Percentiles rank a stretch among this genome's conserved stretches.
These are phyloP conservation scores for Tilletia horrida DNA, from an alignment of 1,284 basidiomycete genomes.

Conservation along the genomic window DNA sequence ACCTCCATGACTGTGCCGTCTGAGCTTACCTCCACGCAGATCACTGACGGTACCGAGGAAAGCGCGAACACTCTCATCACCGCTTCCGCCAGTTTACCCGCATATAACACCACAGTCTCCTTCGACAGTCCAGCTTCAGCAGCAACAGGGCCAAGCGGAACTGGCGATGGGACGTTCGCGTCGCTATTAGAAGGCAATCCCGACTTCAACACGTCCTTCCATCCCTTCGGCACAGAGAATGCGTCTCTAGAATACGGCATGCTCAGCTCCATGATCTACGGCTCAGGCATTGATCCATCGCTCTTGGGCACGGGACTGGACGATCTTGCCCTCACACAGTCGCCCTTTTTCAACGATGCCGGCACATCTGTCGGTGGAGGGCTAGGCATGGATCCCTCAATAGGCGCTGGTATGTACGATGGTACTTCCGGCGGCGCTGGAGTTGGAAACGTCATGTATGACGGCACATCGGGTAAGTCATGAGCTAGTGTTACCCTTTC, in stretches of 20 bases:
- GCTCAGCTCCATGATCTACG: constrained; percentile 73
- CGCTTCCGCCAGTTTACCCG: not conserved
- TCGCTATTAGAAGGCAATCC: constrained; percentile 5
- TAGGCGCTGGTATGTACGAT: constrained; percentile 10
- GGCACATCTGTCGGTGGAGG: not conserved
- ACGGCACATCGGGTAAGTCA: not conserved
- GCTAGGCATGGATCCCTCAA: not conserved
- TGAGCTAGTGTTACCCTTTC: not conserved
- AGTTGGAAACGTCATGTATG: constrained; percentile 4
- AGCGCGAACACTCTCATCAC: not conserved
- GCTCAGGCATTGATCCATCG: constrained; percentile 38
- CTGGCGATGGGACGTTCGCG: not conserved
- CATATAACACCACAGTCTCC: constrained; percentile 18
- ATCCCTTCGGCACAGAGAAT: constrained; percentile 72
- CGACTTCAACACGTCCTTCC: constrained; percentile 13
- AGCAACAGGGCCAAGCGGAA: not conserved
- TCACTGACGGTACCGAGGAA: not conserved
- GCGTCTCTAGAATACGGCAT: constrained; percentile 89
- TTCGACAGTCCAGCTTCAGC: constrained; percentile 15
- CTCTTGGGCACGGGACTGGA: constrained; percentile 22
- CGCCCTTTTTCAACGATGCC: constrained; percentile 5
- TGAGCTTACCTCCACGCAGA: not conserved
- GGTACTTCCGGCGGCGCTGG: constrained; percentile 11
- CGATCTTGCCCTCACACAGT: not conserved
- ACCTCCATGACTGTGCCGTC: constrained; percentile 8